Evolutionary conservation across 768 basidiomycete genomes (phyloP).

Genomic region (Ramaria sp.): DNA sequence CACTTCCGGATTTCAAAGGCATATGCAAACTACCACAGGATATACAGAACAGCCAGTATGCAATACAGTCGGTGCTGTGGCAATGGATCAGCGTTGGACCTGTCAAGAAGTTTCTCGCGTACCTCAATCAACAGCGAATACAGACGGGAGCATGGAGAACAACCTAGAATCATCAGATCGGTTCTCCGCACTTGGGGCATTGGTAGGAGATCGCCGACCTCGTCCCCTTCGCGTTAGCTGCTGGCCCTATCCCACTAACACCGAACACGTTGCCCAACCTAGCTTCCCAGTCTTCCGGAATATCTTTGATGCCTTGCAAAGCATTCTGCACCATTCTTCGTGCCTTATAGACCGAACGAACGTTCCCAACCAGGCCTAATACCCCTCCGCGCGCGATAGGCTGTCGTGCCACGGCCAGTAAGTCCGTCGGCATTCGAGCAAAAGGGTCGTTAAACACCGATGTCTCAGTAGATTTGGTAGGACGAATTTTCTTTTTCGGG

Average conservation of each 20-base stretch:
- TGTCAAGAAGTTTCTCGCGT: background rate
- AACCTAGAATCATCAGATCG: conserved; percentile 24
- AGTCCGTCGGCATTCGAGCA: conserved; percentile 18
- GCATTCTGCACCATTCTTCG: conserved; percentile 34
- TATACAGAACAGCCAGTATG: background rate
- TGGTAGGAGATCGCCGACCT: conserved; percentile 19
- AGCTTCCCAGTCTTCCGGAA: conserved; percentile 35
- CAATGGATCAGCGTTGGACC: background rate
- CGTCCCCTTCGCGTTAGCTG: background rate
- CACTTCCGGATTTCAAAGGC: background rate
- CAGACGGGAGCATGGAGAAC: background rate
- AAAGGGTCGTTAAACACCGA: background rate
- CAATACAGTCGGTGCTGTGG: background rate
- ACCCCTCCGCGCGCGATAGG: conserved; percentile 39
- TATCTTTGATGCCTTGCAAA: conserved; percentile 16
- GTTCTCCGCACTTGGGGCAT: conserved; percentile 35
- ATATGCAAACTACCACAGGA: background rate
- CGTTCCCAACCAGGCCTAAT: conserved; percentile 43
- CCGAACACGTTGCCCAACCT: conserved; percentile 17
- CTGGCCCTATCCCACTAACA: conserved; percentile 11
- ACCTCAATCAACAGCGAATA: no score
- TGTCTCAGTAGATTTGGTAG: background rate
- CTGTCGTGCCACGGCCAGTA: conserved; percentile 38
- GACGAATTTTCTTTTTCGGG: background rate
- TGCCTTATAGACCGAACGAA: conserved; percentile 34